Evolutionary conservation across 1,139 yeast species (phyloP).

Genomic region (Saccharomyces hybrid): DNA sequence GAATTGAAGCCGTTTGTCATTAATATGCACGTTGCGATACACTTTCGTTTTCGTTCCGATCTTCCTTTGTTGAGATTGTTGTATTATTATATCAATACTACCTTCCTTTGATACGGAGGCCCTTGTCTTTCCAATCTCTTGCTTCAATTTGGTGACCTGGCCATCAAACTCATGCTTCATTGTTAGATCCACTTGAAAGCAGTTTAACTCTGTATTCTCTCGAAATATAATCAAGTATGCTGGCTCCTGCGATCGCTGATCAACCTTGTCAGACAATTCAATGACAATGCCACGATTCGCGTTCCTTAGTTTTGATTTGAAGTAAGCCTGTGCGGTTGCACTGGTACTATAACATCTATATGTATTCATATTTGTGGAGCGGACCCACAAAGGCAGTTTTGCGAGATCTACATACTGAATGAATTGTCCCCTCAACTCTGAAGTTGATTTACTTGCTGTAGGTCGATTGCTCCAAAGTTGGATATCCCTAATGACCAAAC

Average conservation of each 20-base stretch:
- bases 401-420: constrained; percentile 22
- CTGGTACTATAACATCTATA: constrained; percentile 21
- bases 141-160: not conserved
- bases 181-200: not conserved
- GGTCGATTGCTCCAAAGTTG: constrained; percentile 21
- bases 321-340: constrained; percentile 22
- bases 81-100: constrained; percentile 18
- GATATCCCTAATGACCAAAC: constrained; percentile 21
- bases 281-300: constrained; percentile 22
- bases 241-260: not conserved
- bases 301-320: constrained; percentile 22
- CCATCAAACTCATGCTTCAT: constrained; percentile 5
- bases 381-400: constrained; percentile 27
- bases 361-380: not conserved
- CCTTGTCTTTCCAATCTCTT: not conserved
- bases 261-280: constrained; percentile 3
- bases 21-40: constrained; percentile 13
- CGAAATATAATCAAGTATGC: not conserved
- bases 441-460: not conserved
- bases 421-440: constrained; percentile 13
- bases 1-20: constrained; percentile 21
- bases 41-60: constrained; percentile 11
- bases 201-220: not conserved
- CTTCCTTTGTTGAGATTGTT: constrained; percentile 14
- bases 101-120: constrained; percentile 2